Evolutionary conservation across 2,329 filamentous ascomycete genomes (phyloP), one percentile per base, ranked within the genome.

Genomic region (Ceratocystis cacaofunesta): DNA sequence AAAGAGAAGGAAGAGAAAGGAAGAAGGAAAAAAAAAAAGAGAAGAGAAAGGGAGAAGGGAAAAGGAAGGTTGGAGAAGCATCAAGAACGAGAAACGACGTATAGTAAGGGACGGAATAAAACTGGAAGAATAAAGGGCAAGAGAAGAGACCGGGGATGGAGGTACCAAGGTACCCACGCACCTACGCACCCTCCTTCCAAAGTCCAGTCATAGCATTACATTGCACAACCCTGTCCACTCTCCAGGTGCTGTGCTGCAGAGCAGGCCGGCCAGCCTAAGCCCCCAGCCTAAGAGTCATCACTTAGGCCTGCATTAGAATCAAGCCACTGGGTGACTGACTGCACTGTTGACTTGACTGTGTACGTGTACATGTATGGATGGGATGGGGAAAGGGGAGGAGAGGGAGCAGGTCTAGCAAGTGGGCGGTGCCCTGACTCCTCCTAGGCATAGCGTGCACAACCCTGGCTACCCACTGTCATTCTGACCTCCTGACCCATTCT

Each of bases 31-130:
- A 55, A 69, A n/a, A n/a, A 22, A 22, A 22, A 22, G 68, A 68
- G 66, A 67, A 69, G 62, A 61, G 61, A 62, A 44, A 57, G 44
- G 61, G 30, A 63, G 60, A 48, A 22, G 22, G 50, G 46, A 44
- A 28, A 50, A 57, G 61, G 32, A 48, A 66, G 55, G 41, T 65
- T 41, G 64, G 62, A 48, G 72, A 72, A 71, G 72, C 71, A 71
- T 30, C 41, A 48, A 62, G 69, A 63, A 62, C 66, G 68, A 68
- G 62, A 68, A 69, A 48, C 62, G 44, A 48, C 25, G 62, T 30
- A 58, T 68, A 69, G 65, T 68, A 67, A 65, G 67, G 66, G 68
- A 66, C 55, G 67, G 68, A 67, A 55, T 60, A 44, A 46, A 41
- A 64, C 12, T 57, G 52, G 43, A 43, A 25, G 8, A n/a, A 46